Evolutionary conservation across 345 rosid genomes (phyloP).

Genomic region (Conringia planisiliqua): DNA sequence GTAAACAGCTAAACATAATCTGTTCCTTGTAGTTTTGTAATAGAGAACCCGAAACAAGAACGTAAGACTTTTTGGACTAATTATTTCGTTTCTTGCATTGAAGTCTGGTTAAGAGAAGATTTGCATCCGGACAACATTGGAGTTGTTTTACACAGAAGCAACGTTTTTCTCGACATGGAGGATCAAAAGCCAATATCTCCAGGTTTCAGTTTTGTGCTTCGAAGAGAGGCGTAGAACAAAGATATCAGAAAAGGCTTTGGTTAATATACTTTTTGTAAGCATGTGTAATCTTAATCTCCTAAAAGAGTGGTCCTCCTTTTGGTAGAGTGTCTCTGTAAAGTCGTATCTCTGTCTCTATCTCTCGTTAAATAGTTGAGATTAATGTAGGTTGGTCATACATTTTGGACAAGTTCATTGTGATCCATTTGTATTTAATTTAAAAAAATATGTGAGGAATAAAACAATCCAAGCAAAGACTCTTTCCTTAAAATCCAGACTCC

Average conservation of each 20-base stretch:
- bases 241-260: not conserved
- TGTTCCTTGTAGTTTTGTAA: not conserved
- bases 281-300: constrained; percentile 7
- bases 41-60: not conserved
- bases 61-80: not conserved
- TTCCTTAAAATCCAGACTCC: not conserved
- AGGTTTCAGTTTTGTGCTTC: not conserved
- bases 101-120: not conserved
- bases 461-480: constrained; percentile 1
- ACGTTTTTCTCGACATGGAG: not conserved
- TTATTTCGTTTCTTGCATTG: not conserved
- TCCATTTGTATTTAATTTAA: constrained; percentile 20
- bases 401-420: constrained; percentile 23
- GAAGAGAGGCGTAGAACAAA: not conserved
- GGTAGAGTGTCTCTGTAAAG: constrained; percentile 24
- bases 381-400: constrained; percentile 15
- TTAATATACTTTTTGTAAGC: not conserved
- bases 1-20: not conserved
- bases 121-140: not conserved
- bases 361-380: constrained; percentile 27
- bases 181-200: not conserved
- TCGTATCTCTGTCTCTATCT: constrained; percentile 1
- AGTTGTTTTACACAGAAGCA: constrained; percentile 9
- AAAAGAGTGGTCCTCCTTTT: not conserved
- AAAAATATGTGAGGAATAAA: not conserved